A percentile compares a stretch with the other conserved stretches of the same genome.
Conservation (phyloP, 2,329 filamentous ascomycete species). For the Chaetomium globosum region DNA sequence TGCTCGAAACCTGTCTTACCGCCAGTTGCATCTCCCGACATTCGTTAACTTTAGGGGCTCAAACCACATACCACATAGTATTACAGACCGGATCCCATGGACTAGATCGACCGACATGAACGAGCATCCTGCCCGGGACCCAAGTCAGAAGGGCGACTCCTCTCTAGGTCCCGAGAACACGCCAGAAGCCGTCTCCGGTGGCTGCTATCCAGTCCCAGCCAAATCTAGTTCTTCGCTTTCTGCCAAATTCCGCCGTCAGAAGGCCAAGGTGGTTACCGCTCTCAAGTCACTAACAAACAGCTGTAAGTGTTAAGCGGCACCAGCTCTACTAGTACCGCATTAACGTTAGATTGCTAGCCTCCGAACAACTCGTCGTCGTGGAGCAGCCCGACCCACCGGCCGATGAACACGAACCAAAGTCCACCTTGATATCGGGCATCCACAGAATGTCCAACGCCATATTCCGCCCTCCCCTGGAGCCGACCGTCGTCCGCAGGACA, state of each 20-base stretch:
- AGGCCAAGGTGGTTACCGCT: conserved; percentile 48
- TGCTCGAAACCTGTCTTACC: conserved; percentile 1
- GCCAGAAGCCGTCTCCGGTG: conserved; percentile 14
- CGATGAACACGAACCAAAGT: conserved; percentile 24
- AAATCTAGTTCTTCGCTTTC: conserved; percentile 36
- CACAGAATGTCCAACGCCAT: conserved; percentile 48
- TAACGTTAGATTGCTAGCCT: conserved; percentile 14
- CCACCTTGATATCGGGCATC: conserved; percentile 31
- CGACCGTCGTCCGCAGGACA: conserved; percentile 49
- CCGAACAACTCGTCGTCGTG: conserved; percentile 30
- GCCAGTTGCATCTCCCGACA: conserved; percentile 19
- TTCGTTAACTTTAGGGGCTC: conserved; percentile 26
- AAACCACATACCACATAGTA: conserved; percentile 15
- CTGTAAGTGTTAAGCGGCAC: conserved; percentile 32
- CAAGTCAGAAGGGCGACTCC: conserved; percentile 25
- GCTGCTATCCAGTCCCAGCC: conserved; percentile 16
- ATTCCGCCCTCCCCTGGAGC: conserved; percentile 45
- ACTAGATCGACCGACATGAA: conserved; percentile 36
- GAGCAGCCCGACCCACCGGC: not conserved
- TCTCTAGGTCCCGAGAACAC: conserved; percentile 16
- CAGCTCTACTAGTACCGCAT: not conserved
- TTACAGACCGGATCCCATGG: conserved; percentile 28
- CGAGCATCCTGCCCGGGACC: conserved; percentile 33
- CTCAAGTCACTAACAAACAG: conserved; percentile 49
- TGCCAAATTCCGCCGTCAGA: conserved; percentile 46